Percentiles rank a stretch among this genome's conserved stretches.
Conservation (phyloP, 768 basidiomycete genomes). For the Leccinum disarticulatum region DNA sequence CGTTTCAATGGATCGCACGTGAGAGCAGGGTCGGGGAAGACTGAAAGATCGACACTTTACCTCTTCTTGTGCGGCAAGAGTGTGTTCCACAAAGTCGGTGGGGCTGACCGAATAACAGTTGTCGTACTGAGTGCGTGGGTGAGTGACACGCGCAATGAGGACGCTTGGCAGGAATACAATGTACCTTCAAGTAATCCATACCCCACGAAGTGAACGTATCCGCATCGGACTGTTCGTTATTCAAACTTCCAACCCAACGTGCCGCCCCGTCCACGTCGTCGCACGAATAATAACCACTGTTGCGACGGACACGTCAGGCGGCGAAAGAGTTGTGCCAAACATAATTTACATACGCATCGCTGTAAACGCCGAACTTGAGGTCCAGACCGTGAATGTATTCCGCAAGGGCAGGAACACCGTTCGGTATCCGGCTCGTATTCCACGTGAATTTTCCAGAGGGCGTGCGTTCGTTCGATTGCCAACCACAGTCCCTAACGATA, state of each 20-base stretch:
- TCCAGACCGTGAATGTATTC: slow-evolving; percentile 11
- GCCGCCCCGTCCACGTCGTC: neutral
- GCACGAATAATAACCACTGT: slow-evolving; percentile 14
- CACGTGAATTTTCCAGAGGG: slow-evolving; percentile 8
- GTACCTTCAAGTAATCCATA: slow-evolving; percentile 16
- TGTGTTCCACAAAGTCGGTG: slow-evolving; percentile 1
- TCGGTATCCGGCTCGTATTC: slow-evolving; percentile 9
- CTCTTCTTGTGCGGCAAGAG: slow-evolving; percentile 4
- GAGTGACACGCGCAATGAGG: neutral
- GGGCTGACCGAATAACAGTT: slow-evolving; percentile 11
- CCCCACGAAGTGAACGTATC: slow-evolving; percentile 7
- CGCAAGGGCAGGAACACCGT: slow-evolving; percentile 13
- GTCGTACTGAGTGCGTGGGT: slow-evolving; percentile 8
- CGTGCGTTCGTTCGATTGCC: slow-evolving; percentile 9
- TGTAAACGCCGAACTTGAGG: slow-evolving; percentile 11
- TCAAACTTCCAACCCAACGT: slow-evolving; percentile 10
- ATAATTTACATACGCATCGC: slow-evolving; percentile 12
- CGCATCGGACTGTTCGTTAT: slow-evolving; percentile 10
- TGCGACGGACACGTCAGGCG: neutral
- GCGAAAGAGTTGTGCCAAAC: neutral
- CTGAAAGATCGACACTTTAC: neutral
- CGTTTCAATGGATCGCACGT: neutral
- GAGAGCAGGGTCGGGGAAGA: neutral
- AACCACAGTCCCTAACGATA: slow-evolving; percentile 13
- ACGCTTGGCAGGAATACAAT: neutral